These are phyloP conservation scores for Mucor saturninus DNA, from an alignment of 371 early-diverging fungal genomes.

Conservation along the genomic window DNA sequence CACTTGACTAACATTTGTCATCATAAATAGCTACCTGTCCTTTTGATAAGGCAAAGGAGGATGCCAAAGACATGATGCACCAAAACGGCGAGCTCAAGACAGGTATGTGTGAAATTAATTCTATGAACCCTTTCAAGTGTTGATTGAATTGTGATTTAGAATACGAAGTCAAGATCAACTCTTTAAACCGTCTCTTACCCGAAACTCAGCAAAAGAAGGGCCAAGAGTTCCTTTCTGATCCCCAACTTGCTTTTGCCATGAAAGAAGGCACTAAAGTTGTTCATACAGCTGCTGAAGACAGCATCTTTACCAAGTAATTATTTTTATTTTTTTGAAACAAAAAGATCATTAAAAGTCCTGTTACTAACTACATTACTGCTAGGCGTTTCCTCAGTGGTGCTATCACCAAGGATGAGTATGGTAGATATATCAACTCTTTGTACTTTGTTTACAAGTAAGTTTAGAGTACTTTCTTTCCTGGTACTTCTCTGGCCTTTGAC, in stretches of 20 bases:
- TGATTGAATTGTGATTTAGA: background rate
- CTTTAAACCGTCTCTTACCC: slow-evolving; percentile 21
- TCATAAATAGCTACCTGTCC: slow-evolving; percentile 9
- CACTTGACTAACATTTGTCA: background rate
- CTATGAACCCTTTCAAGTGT: too few species aligned
- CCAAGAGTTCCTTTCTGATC: slow-evolving; percentile 29
- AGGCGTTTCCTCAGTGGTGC: slow-evolving; percentile 26
- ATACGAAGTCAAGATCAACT: slow-evolving; percentile 11
- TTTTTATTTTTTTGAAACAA: background rate
- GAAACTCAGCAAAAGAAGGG: slow-evolving; percentile 15
- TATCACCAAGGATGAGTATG: slow-evolving; percentile 47
- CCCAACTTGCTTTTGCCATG: slow-evolving; percentile 52
- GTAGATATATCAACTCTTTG: slow-evolving; percentile 47
- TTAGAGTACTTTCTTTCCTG: background rate
- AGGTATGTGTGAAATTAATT: background rate
- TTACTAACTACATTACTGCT: background rate
- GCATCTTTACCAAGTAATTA: slow-evolving; percentile 58
- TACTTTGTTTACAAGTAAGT: slow-evolving; percentile 53
- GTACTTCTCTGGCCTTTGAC: too few species aligned
- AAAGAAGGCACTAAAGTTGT: slow-evolving; percentile 63
- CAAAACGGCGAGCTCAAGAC: slow-evolving; percentile 8
- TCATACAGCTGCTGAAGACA: slow-evolving; percentile 60
- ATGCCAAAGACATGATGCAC: slow-evolving; percentile 22
- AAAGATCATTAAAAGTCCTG: background rate
- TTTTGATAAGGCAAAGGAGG: slow-evolving; percentile 14